phyloP scores from a whole-genome alignment of 257 asterid genomes.

The Ajuga chamaepitys region DNA sequence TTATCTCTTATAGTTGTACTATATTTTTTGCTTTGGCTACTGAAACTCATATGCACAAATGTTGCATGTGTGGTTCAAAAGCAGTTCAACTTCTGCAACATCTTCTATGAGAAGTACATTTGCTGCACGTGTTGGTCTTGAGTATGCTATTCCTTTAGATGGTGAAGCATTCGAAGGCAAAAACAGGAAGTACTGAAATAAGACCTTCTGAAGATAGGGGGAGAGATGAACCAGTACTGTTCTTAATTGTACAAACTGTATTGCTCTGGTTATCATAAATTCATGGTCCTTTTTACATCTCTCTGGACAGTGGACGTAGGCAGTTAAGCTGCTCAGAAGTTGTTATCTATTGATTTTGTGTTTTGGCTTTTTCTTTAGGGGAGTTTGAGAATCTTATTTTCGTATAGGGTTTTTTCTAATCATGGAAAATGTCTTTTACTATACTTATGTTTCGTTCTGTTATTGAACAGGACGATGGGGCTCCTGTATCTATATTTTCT shows the following conservation, averaged over 20 bases:
- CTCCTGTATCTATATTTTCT: slow-evolving; percentile 91
- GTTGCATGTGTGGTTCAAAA: background rate
- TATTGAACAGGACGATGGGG: slow-evolving; percentile 77
- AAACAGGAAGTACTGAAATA: background rate
- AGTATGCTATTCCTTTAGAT: background rate
- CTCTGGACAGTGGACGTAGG: background rate
- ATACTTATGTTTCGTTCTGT: background rate
- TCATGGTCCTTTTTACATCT: background rate
- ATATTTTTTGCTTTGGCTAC: background rate
- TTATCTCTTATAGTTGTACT: background rate
- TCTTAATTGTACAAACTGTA: background rate
- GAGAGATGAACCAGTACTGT: background rate
- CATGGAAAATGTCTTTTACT: slow-evolving; percentile 13
- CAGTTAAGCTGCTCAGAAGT: slow-evolving; percentile 1
- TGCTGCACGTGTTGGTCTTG: background rate
- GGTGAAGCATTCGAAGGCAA: slow-evolving; percentile 7
- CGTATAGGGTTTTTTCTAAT: background rate
- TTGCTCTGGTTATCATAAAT: background rate
- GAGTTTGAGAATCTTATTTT: background rate
- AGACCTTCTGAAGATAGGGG: background rate
- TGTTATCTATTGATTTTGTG: background rate
- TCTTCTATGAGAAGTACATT: background rate
- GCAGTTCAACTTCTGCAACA: background rate
- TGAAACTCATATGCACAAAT: background rate
- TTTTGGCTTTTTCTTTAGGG: background rate